phyloP scores from a whole-genome alignment of 768 basidiomycete genomes.

The Hericium coralloides region DNA sequence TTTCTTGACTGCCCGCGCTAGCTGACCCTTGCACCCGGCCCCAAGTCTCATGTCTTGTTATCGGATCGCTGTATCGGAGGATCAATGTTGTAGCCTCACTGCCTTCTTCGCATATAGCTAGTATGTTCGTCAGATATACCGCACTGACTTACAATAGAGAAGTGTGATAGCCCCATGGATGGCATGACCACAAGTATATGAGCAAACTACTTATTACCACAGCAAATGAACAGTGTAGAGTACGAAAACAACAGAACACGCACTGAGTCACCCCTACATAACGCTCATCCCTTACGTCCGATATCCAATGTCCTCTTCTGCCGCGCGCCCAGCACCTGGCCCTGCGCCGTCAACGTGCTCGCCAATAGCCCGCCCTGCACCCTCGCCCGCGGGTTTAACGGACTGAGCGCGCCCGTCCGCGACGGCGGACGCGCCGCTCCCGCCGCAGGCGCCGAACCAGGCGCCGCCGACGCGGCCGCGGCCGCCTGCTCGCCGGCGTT shows the following conservation, averaged over 20 bases:
- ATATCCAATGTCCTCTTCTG: conserved; percentile 12
- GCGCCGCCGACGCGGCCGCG: conserved; percentile 28
- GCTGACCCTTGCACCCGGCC: no score
- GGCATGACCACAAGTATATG: no score
- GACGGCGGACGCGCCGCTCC: not conserved
- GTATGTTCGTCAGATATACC: no score
- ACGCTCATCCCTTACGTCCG: conserved; percentile 5
- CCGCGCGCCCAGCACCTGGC: conserved; percentile 8
- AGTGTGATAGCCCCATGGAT: no score
- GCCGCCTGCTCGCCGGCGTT: not conserved
- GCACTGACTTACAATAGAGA: no score
- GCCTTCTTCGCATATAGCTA: no score
- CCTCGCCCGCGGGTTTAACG: conserved; percentile 13
- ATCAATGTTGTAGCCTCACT: no score
- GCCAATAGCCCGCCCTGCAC: conserved; percentile 13
- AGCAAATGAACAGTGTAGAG: no score
- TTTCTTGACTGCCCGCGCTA: no score
- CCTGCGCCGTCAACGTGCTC: conserved; percentile 11
- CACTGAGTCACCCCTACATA: not conserved
- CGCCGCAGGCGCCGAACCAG: not conserved
- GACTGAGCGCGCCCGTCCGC: conserved; percentile 10
- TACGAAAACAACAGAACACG: not conserved
- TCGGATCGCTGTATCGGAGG: no score
- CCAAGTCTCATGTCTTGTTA: no score
- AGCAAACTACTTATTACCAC: no score